phyloP scores from a whole-genome alignment of 2,329 filamentous ascomycete species.

The Colletotrichum eremochloae region DNA sequence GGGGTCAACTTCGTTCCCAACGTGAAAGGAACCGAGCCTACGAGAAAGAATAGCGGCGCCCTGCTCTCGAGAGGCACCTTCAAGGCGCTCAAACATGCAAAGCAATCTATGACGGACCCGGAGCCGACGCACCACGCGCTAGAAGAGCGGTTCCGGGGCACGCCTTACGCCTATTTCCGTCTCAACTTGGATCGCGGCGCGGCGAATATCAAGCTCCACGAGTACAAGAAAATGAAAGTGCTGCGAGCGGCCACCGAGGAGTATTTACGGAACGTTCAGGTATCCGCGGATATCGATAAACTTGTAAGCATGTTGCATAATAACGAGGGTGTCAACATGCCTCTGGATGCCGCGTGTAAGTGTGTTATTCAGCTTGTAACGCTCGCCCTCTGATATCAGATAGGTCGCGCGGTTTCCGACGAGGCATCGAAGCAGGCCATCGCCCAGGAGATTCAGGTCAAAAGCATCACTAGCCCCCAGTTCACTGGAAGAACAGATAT shows the following conservation, averaged over 20 bases:
- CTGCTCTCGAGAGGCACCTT: conserved; percentile 15
- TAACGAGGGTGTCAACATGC: conserved; percentile 39
- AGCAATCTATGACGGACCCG: conserved; percentile 40
- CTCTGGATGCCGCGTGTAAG: conserved; percentile 45
- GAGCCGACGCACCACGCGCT: conserved; percentile 44
- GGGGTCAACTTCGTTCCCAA: not conserved
- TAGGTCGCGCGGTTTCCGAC: conserved; percentile 26
- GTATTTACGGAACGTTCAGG: conserved; percentile 43
- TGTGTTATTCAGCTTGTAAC: not conserved
- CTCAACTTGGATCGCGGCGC: conserved; percentile 47
- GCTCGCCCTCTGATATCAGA: not conserved
- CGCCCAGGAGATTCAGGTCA: not conserved
- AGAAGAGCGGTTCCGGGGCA: conserved; percentile 35
- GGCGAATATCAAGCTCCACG: conserved; percentile 44
- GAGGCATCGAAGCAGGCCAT: conserved; percentile 17
- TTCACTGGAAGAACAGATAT: conserved; percentile 48
- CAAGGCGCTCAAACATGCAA: conserved; percentile 4
- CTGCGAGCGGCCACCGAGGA: conserved; percentile 45
- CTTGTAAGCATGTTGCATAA: conserved; percentile 43
- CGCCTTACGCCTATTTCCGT: conserved; percentile 47
- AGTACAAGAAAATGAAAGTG: conserved; percentile 47
- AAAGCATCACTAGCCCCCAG: conserved; percentile 10
- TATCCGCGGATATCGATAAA: conserved; percentile 43
- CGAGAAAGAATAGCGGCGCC: conserved; percentile 8
- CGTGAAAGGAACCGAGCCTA: not conserved